Percentiles rank a stretch among this genome's conserved stretches.
Conservation (phyloP, 257 asterid species). For the Petunia secreta region DNA sequence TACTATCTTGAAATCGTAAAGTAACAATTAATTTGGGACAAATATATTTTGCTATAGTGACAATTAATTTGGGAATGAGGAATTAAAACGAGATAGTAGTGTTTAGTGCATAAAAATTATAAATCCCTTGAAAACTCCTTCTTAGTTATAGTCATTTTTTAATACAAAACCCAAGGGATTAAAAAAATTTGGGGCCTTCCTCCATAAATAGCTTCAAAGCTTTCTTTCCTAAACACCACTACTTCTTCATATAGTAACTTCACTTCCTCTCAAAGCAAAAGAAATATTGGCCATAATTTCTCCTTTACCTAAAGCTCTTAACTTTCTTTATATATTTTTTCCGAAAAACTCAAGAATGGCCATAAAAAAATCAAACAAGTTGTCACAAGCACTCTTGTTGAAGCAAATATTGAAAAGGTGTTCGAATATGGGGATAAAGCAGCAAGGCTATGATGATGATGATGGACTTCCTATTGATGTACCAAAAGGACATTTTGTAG, state of each 20-base stretch:
- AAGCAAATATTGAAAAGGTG: constrained; percentile 36
- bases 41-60: too few relatives aligned
- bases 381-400: constrained; percentile 31
- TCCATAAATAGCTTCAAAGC: constrained; percentile 24
- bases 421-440: constrained; percentile 32
- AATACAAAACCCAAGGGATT: too few relatives aligned
- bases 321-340: background rate
- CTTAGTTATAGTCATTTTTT: too few relatives aligned
- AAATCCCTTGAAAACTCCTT: too few relatives aligned
- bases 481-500: constrained; percentile 60
- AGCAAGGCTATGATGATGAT: constrained; percentile 9
- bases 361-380: constrained; percentile 27
- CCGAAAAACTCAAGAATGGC: constrained; percentile 23
- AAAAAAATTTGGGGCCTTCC: background rate
- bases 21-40: too few relatives aligned
- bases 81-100: too few relatives aligned
- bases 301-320: background rate
- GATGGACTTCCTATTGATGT: constrained; percentile 42
- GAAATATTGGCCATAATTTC: background rate
- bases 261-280: background rate
- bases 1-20: too few relatives aligned
- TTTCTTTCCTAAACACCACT: background rate
- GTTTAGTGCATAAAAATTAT: too few relatives aligned
- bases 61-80: too few relatives aligned
- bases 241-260: constrained; percentile 6